Evolutionary conservation across 805 yeast genomes (phyloP), one percentile per base, ranked within the genome.

Genomic region (Candida peoriensis): DNA sequence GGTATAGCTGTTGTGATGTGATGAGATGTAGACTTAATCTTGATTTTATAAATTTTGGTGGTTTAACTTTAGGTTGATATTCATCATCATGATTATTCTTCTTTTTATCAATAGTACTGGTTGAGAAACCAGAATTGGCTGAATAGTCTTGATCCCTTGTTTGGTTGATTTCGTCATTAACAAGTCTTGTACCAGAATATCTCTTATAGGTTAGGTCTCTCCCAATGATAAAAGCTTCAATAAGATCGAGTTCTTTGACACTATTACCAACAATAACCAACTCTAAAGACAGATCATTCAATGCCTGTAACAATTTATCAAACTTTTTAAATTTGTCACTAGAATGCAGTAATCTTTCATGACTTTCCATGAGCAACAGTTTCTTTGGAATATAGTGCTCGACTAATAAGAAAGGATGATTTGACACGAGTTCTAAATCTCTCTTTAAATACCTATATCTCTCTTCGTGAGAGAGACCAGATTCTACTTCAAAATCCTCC

Each of bases 151-250:
- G 6, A 38, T 22, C 12, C 18, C 19, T 11, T 10, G 12, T 17
- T 21, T 31, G 26, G 20, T 14, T 25, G 17, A 18, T 16, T 13
- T 19, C 22, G 11, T 25, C 28, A 10, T 25, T 19, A 25, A 25
- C 15, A 15, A 25, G 19, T 10, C 16, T 25, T 15, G 28, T 19
- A 25, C 28, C 28, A 25, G 19, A 15, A 11, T 25, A 25, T 16
- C 28, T 25, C 17, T 25, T 70, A 50, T 82, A 81, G 41, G 71
- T 69, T 24, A 85, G 57, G 24, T 64, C 64, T 48, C 84, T 76
- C 2, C 96, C 96, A n/a, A 82, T 63, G 11, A 87, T 51, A 29
- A 81, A 66, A 1, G 89, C 83, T 55, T 88, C 97, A 6, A 88
- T 66, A 30, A 88, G 60, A 51, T 88, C 94, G 42, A 83, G 54